These are phyloP conservation scores for Gossypium armourianum DNA, from an alignment of 441 rosid genomes.

Conservation along the genomic window DNA sequence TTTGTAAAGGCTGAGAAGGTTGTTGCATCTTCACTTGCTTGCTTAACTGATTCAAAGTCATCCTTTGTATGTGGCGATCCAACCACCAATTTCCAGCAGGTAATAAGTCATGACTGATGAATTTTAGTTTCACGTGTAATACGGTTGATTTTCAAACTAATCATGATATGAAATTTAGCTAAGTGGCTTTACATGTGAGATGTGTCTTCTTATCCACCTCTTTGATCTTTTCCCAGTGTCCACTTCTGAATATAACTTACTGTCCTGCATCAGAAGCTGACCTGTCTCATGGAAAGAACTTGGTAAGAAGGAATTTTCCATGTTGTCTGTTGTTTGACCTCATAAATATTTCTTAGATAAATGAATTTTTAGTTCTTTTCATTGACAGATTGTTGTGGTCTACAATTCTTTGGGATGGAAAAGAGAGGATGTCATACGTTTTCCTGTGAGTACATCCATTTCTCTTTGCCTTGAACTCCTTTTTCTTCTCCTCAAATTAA, in stretches of 20 bases:
- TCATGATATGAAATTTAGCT: not conserved
- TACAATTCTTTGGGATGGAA: conserved; percentile 96
- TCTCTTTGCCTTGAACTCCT: conserved; percentile 7
- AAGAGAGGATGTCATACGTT: conserved; percentile 67
- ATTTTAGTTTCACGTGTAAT: not conserved
- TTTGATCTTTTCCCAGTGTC: conserved; percentile 50
- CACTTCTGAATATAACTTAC: conserved; percentile 85
- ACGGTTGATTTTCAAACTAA: not conserved
- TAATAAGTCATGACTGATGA: conserved; percentile 18
- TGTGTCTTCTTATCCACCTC: not conserved
- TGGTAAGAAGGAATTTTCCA: conserved; percentile 42
- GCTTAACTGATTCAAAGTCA: conserved; percentile 44
- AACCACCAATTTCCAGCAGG: conserved; percentile 61
- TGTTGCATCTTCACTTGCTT: conserved; percentile 70
- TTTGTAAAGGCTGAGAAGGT: conserved; percentile 72
- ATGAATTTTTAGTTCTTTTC: conserved; percentile 15
- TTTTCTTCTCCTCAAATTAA: not conserved
- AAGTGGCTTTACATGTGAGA: conserved; percentile 7
- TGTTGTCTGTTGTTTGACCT: conserved; percentile 15
- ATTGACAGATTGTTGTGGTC: conserved; percentile 53
- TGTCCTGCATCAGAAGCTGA: conserved; percentile 77
- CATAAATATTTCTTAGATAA: conserved; percentile 9
- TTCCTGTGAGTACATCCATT: conserved; percentile 59
- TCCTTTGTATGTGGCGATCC: conserved; percentile 27
- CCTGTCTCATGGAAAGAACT: conserved; percentile 48